Conservation (phyloP, 73 alveolate genomes). For the Tetrahymena thermophila region DNA sequence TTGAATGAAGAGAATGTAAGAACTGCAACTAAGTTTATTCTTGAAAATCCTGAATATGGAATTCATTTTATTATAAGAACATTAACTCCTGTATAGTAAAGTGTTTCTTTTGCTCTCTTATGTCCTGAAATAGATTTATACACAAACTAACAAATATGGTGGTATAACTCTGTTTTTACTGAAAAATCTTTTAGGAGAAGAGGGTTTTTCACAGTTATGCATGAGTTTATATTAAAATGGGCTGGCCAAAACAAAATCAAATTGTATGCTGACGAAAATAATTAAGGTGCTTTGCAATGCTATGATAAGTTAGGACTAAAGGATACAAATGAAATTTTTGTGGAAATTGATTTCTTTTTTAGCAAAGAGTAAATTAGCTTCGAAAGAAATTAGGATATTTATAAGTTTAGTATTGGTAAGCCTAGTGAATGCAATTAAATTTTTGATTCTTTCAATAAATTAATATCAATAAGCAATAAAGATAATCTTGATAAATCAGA, state of each 20-base stretch:
- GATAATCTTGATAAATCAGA: neutral
- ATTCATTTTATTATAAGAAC: neutral
- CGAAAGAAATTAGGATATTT: neutral
- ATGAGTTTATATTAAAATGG: neutral
- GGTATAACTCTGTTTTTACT: neutral
- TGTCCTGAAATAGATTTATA: neutral
- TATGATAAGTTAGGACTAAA: neutral
- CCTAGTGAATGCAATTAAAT: neutral
- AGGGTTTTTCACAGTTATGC: neutral
- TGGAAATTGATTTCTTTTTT: neutral
- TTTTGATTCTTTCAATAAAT: neutral
- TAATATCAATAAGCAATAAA: neutral
- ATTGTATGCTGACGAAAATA: neutral
- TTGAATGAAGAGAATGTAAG: neutral
- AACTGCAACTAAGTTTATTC: neutral
- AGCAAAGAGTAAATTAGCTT: neutral
- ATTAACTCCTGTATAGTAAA: neutral
- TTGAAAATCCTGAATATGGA: neutral
- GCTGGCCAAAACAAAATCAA: neutral
- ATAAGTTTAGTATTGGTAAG: neutral
- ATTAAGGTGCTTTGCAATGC: neutral
- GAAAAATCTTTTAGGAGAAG: neutral
- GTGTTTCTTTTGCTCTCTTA: neutral
- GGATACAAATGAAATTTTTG: neutral
- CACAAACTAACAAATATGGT: neutral